Conservation (phyloP, 2,329 filamentous ascomycete species). For the Monilinia fructicola region DNA sequence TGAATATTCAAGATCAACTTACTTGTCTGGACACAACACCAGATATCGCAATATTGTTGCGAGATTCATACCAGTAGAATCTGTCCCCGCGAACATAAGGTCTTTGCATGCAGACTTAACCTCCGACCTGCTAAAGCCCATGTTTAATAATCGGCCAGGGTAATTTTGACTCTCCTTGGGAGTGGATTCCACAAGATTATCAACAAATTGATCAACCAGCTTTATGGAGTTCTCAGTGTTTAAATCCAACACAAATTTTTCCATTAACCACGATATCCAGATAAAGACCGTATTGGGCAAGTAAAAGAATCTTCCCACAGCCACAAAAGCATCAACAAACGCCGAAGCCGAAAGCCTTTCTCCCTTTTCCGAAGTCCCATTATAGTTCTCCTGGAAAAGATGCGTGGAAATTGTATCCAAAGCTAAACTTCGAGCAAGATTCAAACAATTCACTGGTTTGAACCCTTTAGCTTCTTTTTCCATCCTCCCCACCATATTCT, state of each 20-base stretch:
- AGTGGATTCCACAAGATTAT: constrained; percentile 41
- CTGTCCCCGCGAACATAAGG: constrained; percentile 55
- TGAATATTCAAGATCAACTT: constrained; percentile 26
- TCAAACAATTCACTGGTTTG: constrained; percentile 49
- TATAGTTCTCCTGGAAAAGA: constrained; percentile 53
- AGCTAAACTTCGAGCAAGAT: constrained; percentile 50
- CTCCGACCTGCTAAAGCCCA: constrained; percentile 47
- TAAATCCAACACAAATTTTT: constrained; percentile 42
- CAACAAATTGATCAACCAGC: constrained; percentile 47
- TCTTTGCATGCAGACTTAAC: constrained; percentile 54
- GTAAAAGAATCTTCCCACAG: constrained; percentile 55
- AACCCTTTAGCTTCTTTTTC: constrained; percentile 40
- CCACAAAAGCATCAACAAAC: constrained; percentile 56
- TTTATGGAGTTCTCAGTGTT: constrained; percentile 41
- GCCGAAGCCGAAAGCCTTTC: constrained; percentile 45
- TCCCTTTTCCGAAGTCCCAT: constrained; percentile 42
- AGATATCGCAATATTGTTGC: constrained; percentile 50
- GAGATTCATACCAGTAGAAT: constrained; percentile 53
- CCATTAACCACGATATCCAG: constrained; percentile 39
- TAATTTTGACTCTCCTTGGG: constrained; percentile 46
- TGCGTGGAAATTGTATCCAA: constrained; percentile 56
- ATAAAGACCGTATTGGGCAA: constrained; percentile 47
- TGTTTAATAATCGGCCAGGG: constrained; percentile 48
- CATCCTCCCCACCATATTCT: constrained; percentile 46
- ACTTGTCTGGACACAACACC: constrained; percentile 46